Base-by-base conservation (phyloP, 108 stramenopile species). In the Fragilaria crotonensis region DNA sequence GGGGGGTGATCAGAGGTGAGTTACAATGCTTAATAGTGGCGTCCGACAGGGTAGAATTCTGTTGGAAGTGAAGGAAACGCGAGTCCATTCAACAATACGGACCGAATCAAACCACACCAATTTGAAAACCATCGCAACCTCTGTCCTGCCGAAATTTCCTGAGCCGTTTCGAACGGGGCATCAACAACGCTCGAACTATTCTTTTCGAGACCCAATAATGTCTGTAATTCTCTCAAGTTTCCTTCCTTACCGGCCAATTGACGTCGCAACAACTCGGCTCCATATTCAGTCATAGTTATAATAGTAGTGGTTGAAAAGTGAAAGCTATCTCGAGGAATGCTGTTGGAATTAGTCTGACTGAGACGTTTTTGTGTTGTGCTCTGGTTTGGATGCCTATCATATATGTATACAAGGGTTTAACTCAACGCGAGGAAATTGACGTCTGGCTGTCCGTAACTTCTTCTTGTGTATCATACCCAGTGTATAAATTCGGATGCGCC, bases 251-350 rank as follows among this genome's bases (percentile, higher is more conserved):
- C 91, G 58, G 53, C 58, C 21, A 93, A 78, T 63, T 93, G 91
- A 48, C 91, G 67, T 33, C 78, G 70, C 45, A 93, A 70, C 41
- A 93, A 67, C 68, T 89, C 91, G 30, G 84, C 79, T 68, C 91
- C 90, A 64, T 89, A 93, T 3, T 87, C 87, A 30, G 87, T 57
- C 89, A 90, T 90, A 64, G 22, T 68, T 49, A 29, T 2, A 18
- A 2, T 48, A 55, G 29, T 9, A 28, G n/a, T 29, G 14, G 28
- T 21, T 14, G 54, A 44, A n/a, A n/a, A n/a, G n/a, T n/a, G n/a
- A n/a, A n/a, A n/a, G n/a, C n/a, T n/a, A n/a, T n/a, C n/a, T n/a
- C n/a, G n/a, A n/a, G n/a, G n/a, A n/a, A n/a, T n/a, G n/a, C n/a
- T n/a, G n/a, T n/a, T n/a, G n/a, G n/a, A n/a, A n/a, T n/a, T n/a